Conservation (phyloP, 768 basidiomycete species). For the Auricularia auricula-judae region DNA sequence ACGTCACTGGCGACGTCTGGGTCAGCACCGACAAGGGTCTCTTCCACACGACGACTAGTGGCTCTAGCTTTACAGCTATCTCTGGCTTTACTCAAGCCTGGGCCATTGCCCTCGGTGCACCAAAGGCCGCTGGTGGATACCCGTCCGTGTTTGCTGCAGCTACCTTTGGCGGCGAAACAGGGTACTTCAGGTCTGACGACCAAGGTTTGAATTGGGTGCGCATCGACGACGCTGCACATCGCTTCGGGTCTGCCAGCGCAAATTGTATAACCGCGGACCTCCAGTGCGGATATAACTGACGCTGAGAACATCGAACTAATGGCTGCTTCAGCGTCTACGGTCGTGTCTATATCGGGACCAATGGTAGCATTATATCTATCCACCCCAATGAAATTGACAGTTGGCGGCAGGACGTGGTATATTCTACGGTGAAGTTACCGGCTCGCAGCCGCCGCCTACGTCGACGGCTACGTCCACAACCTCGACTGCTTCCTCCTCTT, state of each 20-base stretch:
- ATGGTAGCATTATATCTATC: slow-evolving; percentile 23
- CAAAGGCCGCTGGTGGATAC: slow-evolving; percentile 32
- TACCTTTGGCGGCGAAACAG: slow-evolving; percentile 30
- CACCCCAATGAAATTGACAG: not conserved
- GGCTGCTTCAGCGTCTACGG: slow-evolving; percentile 17
- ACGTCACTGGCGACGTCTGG: slow-evolving; percentile 50
- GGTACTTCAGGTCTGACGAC: slow-evolving; percentile 48
- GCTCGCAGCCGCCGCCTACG: not conserved
- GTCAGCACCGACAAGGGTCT: slow-evolving; percentile 48
- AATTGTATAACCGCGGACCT: slow-evolving; percentile 43
- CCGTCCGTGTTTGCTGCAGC: slow-evolving; percentile 48
- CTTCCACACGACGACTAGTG: slow-evolving; percentile 46
- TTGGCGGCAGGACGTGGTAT: slow-evolving; percentile 25
- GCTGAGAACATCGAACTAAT: not conserved
- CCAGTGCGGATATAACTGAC: slow-evolving; percentile 12
- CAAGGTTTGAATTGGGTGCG: slow-evolving; percentile 44
- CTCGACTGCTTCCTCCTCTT: not conserved
- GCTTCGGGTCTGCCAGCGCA: slow-evolving; percentile 40
- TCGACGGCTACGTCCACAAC: not conserved
- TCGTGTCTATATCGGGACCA: slow-evolving; percentile 45
- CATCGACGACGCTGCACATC: slow-evolving; percentile 47
- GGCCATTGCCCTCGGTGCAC: slow-evolving; percentile 48
- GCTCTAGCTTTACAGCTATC: slow-evolving; percentile 37
- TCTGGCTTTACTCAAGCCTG: slow-evolving; percentile 40
- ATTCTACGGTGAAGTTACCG: slow-evolving; percentile 33